Evolutionary conservation across 2,329 filamentous ascomycete species (phyloP).

Genomic region (Beauveria scarabaeidicola): DNA sequence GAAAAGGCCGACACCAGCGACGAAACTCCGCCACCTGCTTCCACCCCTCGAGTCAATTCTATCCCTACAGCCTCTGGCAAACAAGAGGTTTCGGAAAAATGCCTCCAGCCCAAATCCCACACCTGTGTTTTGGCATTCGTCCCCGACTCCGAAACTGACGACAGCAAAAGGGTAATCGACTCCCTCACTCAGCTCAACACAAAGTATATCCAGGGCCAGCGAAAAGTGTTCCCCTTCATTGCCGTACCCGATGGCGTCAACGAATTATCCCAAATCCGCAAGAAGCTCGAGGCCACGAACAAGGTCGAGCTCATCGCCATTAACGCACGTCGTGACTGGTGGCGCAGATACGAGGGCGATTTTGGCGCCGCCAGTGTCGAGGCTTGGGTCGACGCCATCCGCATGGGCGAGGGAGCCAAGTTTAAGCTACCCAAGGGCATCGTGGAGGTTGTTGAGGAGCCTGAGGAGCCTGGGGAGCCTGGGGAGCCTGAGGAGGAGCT

Average conservation of each 20-base stretch:
- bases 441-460: conserved; percentile 34
- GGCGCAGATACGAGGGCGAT: conserved; percentile 60
- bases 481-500: neutral
- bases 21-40: conserved; percentile 13
- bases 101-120: conserved; percentile 65
- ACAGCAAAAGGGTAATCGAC: conserved; percentile 48
- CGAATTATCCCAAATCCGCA: conserved; percentile 33
- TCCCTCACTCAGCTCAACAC: conserved; percentile 65
- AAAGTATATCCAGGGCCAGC: conserved; percentile 60
- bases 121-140: conserved; percentile 77
- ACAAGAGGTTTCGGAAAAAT: conserved; percentile 59
- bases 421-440: conserved; percentile 60
- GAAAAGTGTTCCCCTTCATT: conserved; percentile 75
- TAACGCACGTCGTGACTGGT: conserved; percentile 83
- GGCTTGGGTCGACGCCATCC: conserved; percentile 83
- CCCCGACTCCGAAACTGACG: conserved; percentile 41
- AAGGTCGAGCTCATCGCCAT: conserved; percentile 68
- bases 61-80: conserved; percentile 58
- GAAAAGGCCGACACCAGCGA: conserved; percentile 25
- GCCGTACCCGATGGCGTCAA: conserved; percentile 51
- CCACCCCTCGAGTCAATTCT: conserved; percentile 38
- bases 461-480: conserved; percentile 18
- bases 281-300: conserved; percentile 48
- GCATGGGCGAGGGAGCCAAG: conserved; percentile 79
- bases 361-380: conserved; percentile 59